phyloP scores from a whole-genome alignment of 1,139 yeast species.

The Eremothecium sinecaudum region DNA sequence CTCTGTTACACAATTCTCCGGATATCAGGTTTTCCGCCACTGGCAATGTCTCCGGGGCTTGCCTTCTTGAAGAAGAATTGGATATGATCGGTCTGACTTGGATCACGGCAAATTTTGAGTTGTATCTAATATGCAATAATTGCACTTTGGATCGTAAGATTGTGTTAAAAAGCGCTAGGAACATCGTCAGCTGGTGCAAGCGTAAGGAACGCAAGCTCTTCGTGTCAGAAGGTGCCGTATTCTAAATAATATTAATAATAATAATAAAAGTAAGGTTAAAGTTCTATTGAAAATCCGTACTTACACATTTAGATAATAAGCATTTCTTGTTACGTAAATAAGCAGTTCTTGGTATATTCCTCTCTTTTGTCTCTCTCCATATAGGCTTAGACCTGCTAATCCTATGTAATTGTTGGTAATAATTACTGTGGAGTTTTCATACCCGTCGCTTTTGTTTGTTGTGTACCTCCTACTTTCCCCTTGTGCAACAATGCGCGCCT shows the following conservation, averaged over 20 bases:
- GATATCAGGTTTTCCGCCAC: not conserved
- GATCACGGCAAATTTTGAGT: conserved; percentile 48
- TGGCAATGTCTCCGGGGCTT: not conserved
- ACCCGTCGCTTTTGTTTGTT: conserved; percentile 1
- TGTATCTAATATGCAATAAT: conserved; percentile 45
- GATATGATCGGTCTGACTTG: conserved; percentile 44
- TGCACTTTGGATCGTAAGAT: conserved; percentile 39
- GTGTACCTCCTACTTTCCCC: conserved; percentile 1
- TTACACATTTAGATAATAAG: too few relatives aligned
- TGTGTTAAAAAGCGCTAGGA: conserved; percentile 43
- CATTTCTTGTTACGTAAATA: too few relatives aligned
- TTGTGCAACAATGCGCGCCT: conserved; percentile 5
- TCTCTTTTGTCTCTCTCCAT: not conserved
- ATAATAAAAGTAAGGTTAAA: too few relatives aligned
- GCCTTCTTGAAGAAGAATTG: conserved; percentile 23
- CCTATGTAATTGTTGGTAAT: too few relatives aligned
- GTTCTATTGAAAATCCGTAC: too few relatives aligned
- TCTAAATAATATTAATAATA: too few relatives aligned
- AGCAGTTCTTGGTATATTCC: too few relatives aligned
- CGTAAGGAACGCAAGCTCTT: conserved; percentile 49
- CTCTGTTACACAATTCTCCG: not conserved
- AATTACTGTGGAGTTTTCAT: not conserved
- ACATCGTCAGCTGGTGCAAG: conserved; percentile 49
- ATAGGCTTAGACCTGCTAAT: not conserved
- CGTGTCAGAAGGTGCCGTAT: conserved; percentile 54